These are phyloP conservation scores for Apiotrichum gracile DNA, from an alignment of 1,284 basidiomycete genomes.

Conservation along the genomic window DNA sequence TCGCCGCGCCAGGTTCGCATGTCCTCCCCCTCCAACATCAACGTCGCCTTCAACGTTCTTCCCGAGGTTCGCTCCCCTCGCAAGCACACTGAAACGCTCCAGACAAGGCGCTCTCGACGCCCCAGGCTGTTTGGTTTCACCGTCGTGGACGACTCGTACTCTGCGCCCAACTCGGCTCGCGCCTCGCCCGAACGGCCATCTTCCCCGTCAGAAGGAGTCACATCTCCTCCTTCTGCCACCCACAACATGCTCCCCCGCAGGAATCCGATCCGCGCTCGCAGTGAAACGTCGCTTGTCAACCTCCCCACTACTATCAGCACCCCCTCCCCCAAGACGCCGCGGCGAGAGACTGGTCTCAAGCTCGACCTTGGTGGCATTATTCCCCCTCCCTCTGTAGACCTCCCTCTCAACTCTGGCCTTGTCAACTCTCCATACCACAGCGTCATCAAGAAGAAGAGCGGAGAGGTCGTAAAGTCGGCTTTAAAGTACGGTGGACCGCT, in stretches of 20 bases:
- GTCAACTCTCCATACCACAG: slow-evolving; percentile 32
- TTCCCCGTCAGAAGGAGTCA: background rate
- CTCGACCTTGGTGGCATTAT: slow-evolving; percentile 43
- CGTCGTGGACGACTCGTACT: slow-evolving; percentile 22
- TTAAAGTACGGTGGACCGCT: slow-evolving; percentile 64
- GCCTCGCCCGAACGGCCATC: slow-evolving; percentile 6
- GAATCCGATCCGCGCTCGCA: slow-evolving; percentile 26
- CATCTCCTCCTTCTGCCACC: background rate
- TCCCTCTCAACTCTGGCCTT: slow-evolving; percentile 13
- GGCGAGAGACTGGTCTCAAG: slow-evolving; percentile 43
- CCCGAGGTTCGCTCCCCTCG: slow-evolving; percentile 43
- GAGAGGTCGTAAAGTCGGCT: slow-evolving; percentile 84
- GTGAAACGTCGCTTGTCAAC: slow-evolving; percentile 28
- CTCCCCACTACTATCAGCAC: slow-evolving; percentile 14
- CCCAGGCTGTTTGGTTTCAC: slow-evolving; percentile 46
- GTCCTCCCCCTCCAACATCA: slow-evolving; percentile 5
- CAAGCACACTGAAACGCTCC: slow-evolving; percentile 23
- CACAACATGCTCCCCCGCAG: slow-evolving; percentile 23
- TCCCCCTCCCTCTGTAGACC: slow-evolving; percentile 12
- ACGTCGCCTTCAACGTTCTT: slow-evolving; percentile 22
- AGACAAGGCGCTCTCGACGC: slow-evolving; percentile 34
- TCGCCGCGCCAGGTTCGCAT: background rate
- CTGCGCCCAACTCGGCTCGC: slow-evolving; percentile 2
- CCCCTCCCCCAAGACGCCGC: slow-evolving; percentile 8
- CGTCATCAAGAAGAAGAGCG: slow-evolving; percentile 76